Conservation (phyloP, 805 yeast species). For the Starmera caribaea region DNA sequence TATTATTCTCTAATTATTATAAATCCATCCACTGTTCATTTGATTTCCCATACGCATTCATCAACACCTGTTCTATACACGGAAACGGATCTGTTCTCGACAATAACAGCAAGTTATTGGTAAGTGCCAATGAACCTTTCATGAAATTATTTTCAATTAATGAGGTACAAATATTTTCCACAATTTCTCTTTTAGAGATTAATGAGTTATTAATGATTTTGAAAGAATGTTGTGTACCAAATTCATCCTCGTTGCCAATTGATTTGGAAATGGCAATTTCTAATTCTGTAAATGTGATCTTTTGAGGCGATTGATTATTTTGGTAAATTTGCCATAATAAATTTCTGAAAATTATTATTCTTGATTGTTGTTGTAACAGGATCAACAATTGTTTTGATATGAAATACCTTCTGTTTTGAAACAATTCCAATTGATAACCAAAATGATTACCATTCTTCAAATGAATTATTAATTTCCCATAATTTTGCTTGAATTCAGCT, state of each 20-base stretch:
- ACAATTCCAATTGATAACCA: slow-evolving; percentile 24
- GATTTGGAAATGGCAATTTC: slow-evolving; percentile 16
- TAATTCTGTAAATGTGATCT: slow-evolving; percentile 7
- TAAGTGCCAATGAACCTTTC: slow-evolving; percentile 40
- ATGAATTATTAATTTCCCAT: slow-evolving; percentile 26
- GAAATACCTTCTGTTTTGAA: slow-evolving; percentile 28
- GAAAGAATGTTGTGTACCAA: slow-evolving; percentile 5
- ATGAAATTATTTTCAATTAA: slow-evolving; percentile 45
- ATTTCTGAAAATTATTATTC: slow-evolving; percentile 38
- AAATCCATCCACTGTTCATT: slow-evolving; percentile 13
- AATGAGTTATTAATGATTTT: slow-evolving; percentile 18
- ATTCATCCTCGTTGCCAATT: background rate
- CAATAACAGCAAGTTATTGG: slow-evolving; percentile 29
- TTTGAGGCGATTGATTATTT: background rate
- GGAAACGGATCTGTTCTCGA: slow-evolving; percentile 37
- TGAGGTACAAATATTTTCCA: slow-evolving; percentile 41
- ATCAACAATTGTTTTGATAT: slow-evolving; percentile 28
- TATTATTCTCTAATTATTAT: background rate
- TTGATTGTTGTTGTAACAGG: slow-evolving; percentile 34
- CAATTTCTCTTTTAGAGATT: slow-evolving; percentile 13
- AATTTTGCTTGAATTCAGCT: slow-evolving; percentile 23
- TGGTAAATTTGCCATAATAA: slow-evolving; percentile 17
- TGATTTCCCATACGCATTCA: slow-evolving; percentile 4
- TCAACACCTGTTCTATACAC: slow-evolving; percentile 12
- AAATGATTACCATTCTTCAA: slow-evolving; percentile 34